Base-by-base conservation (phyloP, 441 rosid species). In the Gossypium davidsonii region DNA sequence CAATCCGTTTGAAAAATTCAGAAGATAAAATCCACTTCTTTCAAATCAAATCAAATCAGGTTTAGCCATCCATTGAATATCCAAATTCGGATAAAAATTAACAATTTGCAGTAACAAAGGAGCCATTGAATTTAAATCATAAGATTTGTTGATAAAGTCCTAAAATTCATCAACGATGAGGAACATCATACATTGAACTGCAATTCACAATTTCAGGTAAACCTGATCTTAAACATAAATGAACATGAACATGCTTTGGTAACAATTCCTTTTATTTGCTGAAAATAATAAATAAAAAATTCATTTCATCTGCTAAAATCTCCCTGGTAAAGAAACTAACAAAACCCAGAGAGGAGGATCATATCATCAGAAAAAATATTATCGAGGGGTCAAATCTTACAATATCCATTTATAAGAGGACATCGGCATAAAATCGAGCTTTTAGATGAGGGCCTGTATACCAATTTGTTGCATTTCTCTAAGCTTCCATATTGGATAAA, bases 401-500 rank as follows among this genome's bases (percentile, higher is more conserved):
- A 72, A 46, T 64, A 26, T 52, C 72, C 59, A 68, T 55, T 26
- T 39, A 18, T 8, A 65, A 5, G 64, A 48, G 52, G 34, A 17
- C 18, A 15, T 7, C 37, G 15, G 14, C 48, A 17, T 12, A 1
- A 25, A 6, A 73, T 21, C 1, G 6, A 61, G 4, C 73, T 37
- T 37, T 37, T 83, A 92, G 75, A 95, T 93, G 67, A 95, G 97
- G 71, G 98, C 79, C 77, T 83, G 92, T 57, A 89, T 74, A 59
- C 94, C 96, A 44, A 82, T 75, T 71, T 81, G 91, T 25, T 80
- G 85, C 84, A 91, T 84, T 31, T 89, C 91, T 78, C 87, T 85
- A 23, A 89, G 84, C 91, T 83, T 89, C 98, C 99, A 93, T 65
- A 95, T 85, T 1, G 99, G 98, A 73, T 89, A 88, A 31, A 90